phyloP scores from a whole-genome alignment of 306 rosid species.

The Mucuna pruriens region DNA sequence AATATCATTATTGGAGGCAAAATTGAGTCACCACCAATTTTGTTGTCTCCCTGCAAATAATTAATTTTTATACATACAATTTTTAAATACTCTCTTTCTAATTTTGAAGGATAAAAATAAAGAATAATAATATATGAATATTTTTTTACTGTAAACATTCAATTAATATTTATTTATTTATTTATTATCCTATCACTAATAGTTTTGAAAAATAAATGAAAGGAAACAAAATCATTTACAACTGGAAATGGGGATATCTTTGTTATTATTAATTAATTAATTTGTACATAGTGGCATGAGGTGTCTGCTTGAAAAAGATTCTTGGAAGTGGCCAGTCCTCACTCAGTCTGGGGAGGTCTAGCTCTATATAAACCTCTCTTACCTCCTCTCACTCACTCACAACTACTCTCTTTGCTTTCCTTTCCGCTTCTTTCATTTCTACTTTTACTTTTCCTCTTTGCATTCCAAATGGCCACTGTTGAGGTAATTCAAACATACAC shows the following conservation, averaged over 20 bases:
- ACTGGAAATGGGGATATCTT: slow-evolving; percentile 50
- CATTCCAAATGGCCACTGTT: slow-evolving; percentile 70
- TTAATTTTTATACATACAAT: not conserved
- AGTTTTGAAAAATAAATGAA: not conserved
- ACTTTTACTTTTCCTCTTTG: slow-evolving; percentile 13
- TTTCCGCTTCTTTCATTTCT: slow-evolving; percentile 2
- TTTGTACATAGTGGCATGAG: slow-evolving; percentile 49
- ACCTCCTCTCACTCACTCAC: slow-evolving; percentile 43
- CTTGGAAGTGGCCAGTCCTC: slow-evolving; percentile 41
- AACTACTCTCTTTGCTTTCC: slow-evolving; percentile 19
- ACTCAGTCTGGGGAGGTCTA: not conserved
- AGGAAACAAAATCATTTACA: slow-evolving; percentile 50
- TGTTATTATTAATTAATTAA: not conserved
- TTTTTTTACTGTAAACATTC: too few relatives aligned
- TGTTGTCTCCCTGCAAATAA: not conserved
- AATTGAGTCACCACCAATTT: not conserved
- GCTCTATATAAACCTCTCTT: slow-evolving; percentile 63
- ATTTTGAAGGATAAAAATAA: too few relatives aligned
- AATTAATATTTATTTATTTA: too few relatives aligned
- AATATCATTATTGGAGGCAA: not conserved
- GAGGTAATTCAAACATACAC: slow-evolving; percentile 60
- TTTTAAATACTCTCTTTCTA: too few relatives aligned
- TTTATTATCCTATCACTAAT: too few relatives aligned
- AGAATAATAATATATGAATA: too few relatives aligned
- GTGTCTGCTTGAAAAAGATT: slow-evolving; percentile 69